Base-by-base conservation (phyloP, 2,329 filamentous ascomycete species). In the Aspergillus sergii region DNA sequence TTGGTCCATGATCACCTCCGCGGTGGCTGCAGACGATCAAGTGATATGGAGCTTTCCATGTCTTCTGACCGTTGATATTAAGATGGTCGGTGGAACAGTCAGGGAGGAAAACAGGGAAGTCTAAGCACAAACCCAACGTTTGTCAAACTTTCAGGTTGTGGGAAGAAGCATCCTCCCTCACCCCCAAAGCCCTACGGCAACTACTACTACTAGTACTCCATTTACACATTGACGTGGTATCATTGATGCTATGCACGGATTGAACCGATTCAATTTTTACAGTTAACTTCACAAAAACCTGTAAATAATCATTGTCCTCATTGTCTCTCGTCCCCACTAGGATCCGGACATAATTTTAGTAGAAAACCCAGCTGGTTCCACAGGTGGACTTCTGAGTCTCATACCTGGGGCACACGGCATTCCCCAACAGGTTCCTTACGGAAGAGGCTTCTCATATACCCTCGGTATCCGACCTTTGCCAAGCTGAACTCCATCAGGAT, bases 1-100 rank as follows among this genome's bases (percentile, higher is more conserved):
- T 73, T 71, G 71, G 71, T 46, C 60, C 62, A 57, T 34, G 34
- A 21, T 60, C 57, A 54, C 58, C 62, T 50, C 43, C 34, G 58
- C 54, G 16, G 14, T 50, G 46, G 23, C 46, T 50, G 46, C 46
- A 50, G 46, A n/a, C 23, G 46, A 50, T 50, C 46, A 50, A 50
- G 8, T 50, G 46, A 50, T 48, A 28, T 28, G 45, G 28, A 55
- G 36, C 53, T 39, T 34, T 28, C 53, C 32, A 46, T 61, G 55
- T 54, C 34, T 46, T 41, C 41, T 41, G 30, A 34, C 41, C 63
- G 56, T 53, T 23, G 41, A 51, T 30, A 14, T 32, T 51, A 23
- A 30, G 26, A 19, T 16, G 14, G 26, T 30, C 46, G 14, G 46
- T 28, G 23, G 23, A 50, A 32, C 46, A 30, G 12, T 11, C 12